Base-by-base conservation (phyloP, 2,329 filamentous ascomycete species). In the Fusarium sp. region DNA sequence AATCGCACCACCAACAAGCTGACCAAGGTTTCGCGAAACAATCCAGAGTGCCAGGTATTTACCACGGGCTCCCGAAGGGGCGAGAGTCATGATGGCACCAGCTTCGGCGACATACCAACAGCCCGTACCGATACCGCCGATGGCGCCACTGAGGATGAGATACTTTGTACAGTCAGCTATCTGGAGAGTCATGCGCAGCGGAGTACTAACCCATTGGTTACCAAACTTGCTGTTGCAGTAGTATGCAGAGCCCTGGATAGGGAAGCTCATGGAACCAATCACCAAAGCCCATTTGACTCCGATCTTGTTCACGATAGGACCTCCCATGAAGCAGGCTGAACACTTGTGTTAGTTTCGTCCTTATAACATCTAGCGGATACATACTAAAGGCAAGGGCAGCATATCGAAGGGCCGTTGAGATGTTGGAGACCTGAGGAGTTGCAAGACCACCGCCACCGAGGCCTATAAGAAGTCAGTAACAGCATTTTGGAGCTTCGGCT, bases 71-170 rank as follows among this genome's bases (percentile, higher is more conserved):
- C 82, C 80, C 1, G 83, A 80, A 8, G 84, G 84, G 1, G 84
- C 83, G 25, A 86, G 79, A 0, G 84, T 84, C 83, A 86, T 85
- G 71, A 86, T 86, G 9, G 82, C 80, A 19, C 84, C 84, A 2
- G 83, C 83, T 65, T 86, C 84, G 0, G 84, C 84, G 14, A 86
- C 84, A 63, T 86, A 86, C 84, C 84, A 86, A 45, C 83, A 84
- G 4, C 83, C 84, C 11, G 81, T 83, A 9, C 83, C 82, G 15
- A 82, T 37, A 1, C 62, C 63, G 6, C 63, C 29, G 0, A 66
- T 66, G 0, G 41, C 63, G 14, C 63, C 63, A 16, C 63, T 66
- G 0, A 66, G 45, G 8, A 66, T 66, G 1, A 66, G 62, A 46
- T 66, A 66, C 63, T 66, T 7, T 3, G 4, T 1, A 10, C 10